Base-by-base conservation (phyloP, 2,329 filamentous ascomycete genomes). In the Fusarium vanettenii region DNA sequence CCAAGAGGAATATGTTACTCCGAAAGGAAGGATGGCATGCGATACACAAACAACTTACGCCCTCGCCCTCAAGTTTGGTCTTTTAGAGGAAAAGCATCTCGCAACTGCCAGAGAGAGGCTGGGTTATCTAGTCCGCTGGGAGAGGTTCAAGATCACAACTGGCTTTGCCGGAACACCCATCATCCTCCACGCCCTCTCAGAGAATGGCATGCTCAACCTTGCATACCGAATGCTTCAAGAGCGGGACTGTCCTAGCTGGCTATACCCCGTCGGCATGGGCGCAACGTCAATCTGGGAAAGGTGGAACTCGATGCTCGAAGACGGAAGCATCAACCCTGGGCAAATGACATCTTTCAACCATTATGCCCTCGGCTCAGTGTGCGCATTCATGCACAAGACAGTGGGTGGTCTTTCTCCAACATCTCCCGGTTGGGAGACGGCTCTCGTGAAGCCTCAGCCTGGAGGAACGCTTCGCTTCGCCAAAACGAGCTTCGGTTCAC, bases 241-340 rank as follows among this genome's bases (percentile, higher is more conserved):
- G 71, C 84, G 80, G 7, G 75, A 80, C 5, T 83, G 83, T 2
- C 86, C 86, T 0, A 85, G 82, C 0, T 88, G 87, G 86, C 75
- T 88, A 2, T 88, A 87, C 69, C 85, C 84, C 5, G 83, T 88
- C 14, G 81, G 80, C 2, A 84, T 86, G 83, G 81, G 81, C 27
- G 86, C 83, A 0, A 88, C 87, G 0, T 88, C 86, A 0, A 86
- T 85, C 0, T 88, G 86, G 86, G 86, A 88, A 72, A 82, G 87
- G 4, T 88, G 86, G 86, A 85, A 88, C 67, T 84, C 82, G 39
- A 79, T 88, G 55, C 75, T 87, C 0, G 79, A 84, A 0, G 80
- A 87, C 64, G 86, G 86, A 0, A 80, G 71, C 1, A 78, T 87
- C 9, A 88, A 88, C 68, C 80, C 84, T 0, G 84, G 86, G 1